Conservation (phyloP, 2,329 filamentous ascomycete species). For the Fusarium dlaminii region DNA sequence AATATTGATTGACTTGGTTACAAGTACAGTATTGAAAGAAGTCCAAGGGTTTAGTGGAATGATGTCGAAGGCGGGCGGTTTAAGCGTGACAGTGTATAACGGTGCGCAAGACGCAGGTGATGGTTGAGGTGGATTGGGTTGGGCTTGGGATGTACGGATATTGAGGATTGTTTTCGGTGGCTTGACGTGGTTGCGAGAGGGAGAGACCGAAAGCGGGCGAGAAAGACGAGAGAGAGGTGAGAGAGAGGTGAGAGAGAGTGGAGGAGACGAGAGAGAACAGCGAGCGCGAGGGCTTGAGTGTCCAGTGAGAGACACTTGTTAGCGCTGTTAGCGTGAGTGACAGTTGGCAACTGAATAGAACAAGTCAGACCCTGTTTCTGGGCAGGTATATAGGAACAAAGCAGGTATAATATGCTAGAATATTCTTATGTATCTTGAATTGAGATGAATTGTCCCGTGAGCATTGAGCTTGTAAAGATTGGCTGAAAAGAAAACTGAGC, state of each 20-base stretch:
- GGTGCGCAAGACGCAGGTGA: conserved; percentile 9
- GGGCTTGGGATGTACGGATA: background rate
- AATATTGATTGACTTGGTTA: background rate
- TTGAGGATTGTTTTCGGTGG: conserved; percentile 34
- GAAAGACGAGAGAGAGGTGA: background rate
- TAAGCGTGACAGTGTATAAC: conserved; percentile 22
- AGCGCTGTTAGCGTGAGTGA: conserved; percentile 28
- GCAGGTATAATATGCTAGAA: background rate
- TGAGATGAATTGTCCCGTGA: background rate
- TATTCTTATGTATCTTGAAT: background rate
- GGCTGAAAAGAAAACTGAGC: background rate
- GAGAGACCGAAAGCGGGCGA: conserved; percentile 33
- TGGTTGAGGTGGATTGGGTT: background rate
- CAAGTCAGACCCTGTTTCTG: background rate
- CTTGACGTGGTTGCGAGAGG: conserved; percentile 34
- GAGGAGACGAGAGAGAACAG: background rate
- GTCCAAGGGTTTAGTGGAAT: background rate
- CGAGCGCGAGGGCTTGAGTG: conserved; percentile 1
- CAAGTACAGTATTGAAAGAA: background rate
- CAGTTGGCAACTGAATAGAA: conserved; percentile 31
- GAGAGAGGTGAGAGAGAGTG: background rate
- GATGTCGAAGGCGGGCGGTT: conserved; percentile 17
- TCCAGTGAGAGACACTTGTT: conserved; percentile 15
- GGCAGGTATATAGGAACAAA: background rate
- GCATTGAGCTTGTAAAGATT: background rate